phyloP scores from a whole-genome alignment of 169 alveolate species.

The Eimeria praecox region DNA sequence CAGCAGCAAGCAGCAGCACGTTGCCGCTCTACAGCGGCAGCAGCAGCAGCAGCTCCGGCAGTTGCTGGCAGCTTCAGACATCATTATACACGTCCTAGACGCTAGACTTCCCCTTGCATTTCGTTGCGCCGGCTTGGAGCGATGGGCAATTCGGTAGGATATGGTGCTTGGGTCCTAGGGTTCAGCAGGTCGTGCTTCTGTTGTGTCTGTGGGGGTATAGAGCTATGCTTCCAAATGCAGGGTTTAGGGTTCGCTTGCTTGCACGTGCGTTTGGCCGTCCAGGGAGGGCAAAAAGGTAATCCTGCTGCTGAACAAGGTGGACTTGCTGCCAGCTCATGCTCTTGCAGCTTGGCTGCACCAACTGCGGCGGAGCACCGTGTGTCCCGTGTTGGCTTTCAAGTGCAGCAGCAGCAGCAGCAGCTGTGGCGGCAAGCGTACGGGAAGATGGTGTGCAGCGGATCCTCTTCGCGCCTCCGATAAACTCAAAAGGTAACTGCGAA shows the following conservation, averaged over 20 bases:
- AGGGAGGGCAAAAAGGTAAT: conserved; percentile 93
- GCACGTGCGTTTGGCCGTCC: neutral
- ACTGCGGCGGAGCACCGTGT: conserved; percentile 77
- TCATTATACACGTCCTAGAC: conserved; percentile 94
- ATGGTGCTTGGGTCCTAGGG: neutral
- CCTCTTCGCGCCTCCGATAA: conserved; percentile 51
- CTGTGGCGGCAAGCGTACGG: conserved; percentile 43
- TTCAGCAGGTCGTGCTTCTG: neutral
- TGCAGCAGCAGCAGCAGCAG: conserved; percentile 73
- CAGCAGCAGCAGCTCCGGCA: conserved; percentile 84
- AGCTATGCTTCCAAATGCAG: neutral
- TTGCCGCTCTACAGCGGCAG: conserved; percentile 79
- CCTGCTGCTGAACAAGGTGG: conserved; percentile 95
- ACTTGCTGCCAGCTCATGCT: conserved; percentile 94
- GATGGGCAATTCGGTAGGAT: conserved; percentile 85
- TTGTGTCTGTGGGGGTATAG: neutral
- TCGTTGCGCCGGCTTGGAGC: conserved; percentile 93
- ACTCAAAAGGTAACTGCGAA: conserved; percentile 23
- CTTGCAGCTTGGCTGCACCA: conserved; percentile 85
- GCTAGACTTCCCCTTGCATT: conserved; percentile 96
- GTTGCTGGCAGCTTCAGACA: conserved; percentile 93
- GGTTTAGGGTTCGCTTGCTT: neutral
- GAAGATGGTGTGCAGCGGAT: conserved; percentile 49
- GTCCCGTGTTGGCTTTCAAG: conserved; percentile 84
- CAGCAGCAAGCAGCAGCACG: conserved; percentile 57